Percentiles rank a stretch among this genome's conserved stretches.
These are phyloP conservation scores for Fraxinus angustifolia DNA, from an alignment of 305 asterid species.

Conservation along the genomic window DNA sequence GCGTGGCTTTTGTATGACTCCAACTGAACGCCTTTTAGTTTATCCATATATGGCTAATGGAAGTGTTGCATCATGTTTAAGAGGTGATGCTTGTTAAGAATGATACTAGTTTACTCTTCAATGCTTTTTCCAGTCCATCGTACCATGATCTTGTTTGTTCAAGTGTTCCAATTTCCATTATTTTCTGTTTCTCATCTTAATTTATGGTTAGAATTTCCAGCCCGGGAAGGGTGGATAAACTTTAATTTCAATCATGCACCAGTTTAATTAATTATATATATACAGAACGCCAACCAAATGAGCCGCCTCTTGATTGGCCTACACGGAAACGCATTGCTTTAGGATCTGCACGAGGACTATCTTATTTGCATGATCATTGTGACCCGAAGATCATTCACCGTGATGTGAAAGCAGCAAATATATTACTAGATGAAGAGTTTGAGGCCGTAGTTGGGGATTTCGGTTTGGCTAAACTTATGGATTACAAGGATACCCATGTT, in stretches of 20 bases:
- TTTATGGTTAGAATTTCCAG: neutral
- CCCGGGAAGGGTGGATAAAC: neutral
- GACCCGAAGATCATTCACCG: conserved; percentile 63
- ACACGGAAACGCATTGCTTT: conserved; percentile 49
- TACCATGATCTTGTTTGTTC: neutral
- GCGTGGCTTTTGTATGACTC: conserved; percentile 63
- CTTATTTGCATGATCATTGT: conserved; percentile 58
- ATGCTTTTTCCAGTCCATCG: neutral
- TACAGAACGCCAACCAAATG: conserved; percentile 50
- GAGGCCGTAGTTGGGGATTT: conserved; percentile 67
- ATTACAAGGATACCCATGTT: conserved; percentile 57
- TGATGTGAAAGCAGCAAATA: conserved; percentile 61
- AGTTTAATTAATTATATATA: neutral
- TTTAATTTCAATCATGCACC: neutral
- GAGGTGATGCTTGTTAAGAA: conserved; percentile 34
- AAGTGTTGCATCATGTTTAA: conserved; percentile 59
- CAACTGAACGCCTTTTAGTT: conserved; percentile 51
- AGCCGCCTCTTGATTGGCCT: conserved; percentile 56
- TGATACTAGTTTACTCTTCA: neutral
- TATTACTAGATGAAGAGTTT: conserved; percentile 53
- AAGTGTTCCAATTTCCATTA: neutral
- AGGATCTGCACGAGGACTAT: conserved; percentile 55
- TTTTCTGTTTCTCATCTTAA: neutral
- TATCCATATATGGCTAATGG: conserved; percentile 67
- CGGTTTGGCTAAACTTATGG: conserved; percentile 63